Conservation (phyloP, 116 monocot species). For the Iris pallida region DNA sequence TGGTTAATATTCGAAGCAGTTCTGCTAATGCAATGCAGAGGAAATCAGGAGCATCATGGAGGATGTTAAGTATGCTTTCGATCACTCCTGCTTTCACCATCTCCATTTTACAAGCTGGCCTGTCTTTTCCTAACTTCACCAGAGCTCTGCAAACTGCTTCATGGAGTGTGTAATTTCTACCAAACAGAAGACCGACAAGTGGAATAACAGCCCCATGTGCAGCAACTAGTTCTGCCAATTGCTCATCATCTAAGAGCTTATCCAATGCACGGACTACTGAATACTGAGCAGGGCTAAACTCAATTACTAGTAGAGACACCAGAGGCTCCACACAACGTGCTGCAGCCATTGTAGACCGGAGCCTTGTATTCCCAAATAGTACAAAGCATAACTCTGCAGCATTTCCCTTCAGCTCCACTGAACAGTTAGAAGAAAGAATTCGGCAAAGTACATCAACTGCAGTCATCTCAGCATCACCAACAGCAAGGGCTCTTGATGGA, state of each 20-base stretch:
- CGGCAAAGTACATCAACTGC: constrained; percentile 84
- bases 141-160: constrained; percentile 65
- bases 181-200: constrained; percentile 70
- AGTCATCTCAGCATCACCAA: constrained; percentile 73
- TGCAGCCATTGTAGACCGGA: constrained; percentile 68
- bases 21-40: constrained; percentile 59
- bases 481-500: constrained; percentile 59
- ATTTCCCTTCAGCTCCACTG: constrained; percentile 80
- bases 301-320: constrained; percentile 51
- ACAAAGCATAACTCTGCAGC: constrained; percentile 85
- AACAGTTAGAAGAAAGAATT: constrained; percentile 72
- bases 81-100: constrained; percentile 88
- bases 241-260: constrained; percentile 73
- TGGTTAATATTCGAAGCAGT: constrained; percentile 73
- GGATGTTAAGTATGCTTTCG: constrained; percentile 62
- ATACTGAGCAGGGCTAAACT: constrained; percentile 55
- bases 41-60: constrained; percentile 81
- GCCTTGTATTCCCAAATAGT: constrained; percentile 75
- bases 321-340: constrained; percentile 86
- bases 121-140: constrained; percentile 77
- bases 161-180: constrained; percentile 61
- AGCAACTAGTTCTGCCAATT: constrained; percentile 70
- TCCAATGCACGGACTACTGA: constrained; percentile 78
- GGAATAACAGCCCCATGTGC: constrained; percentile 72
- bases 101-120: constrained; percentile 80